These are phyloP conservation scores for Ophiostoma himal-ulmi DNA, from an alignment of 2,329 filamentous ascomycete species.

Conservation along the genomic window DNA sequence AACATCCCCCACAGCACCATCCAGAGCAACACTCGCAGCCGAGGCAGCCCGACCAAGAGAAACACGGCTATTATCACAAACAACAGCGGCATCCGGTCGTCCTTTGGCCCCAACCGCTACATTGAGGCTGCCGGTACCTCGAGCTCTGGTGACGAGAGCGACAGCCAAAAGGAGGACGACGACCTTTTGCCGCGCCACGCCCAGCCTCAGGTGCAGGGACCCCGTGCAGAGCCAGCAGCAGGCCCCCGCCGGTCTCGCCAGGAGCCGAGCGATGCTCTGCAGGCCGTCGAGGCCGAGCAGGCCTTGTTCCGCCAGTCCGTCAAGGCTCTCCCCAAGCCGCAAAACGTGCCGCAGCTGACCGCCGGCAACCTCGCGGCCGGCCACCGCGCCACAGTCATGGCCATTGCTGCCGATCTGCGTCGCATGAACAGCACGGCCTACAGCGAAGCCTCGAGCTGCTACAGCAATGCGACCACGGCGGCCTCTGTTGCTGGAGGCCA, in stretches of 20 bases:
- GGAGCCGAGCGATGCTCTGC: conserved; percentile 18
- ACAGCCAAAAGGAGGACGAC: conserved; percentile 17
- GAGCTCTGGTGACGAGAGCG: neutral
- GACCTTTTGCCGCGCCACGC: conserved; percentile 5
- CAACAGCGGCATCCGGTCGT: conserved; percentile 10
- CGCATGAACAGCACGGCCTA: conserved; percentile 51
- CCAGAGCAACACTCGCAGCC: neutral
- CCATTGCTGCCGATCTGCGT: conserved; percentile 47
- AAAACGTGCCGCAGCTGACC: neutral
- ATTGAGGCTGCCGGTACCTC: neutral
- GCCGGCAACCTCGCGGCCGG: neutral
- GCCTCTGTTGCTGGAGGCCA: neutral
- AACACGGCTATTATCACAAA: neutral
- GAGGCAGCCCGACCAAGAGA: neutral
- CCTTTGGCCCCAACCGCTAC: conserved; percentile 11
- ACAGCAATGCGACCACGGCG: conserved; percentile 28
- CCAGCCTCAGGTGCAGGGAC: neutral
- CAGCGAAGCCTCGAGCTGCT: conserved; percentile 38
- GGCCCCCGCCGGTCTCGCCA: conserved; percentile 16
- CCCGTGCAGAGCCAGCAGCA: neutral
- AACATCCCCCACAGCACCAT: conserved; percentile 18
- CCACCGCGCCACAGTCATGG: conserved; percentile 31
- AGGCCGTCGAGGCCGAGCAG: conserved; percentile 14
- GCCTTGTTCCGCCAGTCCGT: conserved; percentile 1
- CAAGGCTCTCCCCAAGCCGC: neutral